These are phyloP conservation scores for Globisporangium nunn DNA, from an alignment of 352 stramenopile species.

Conservation along the genomic window DNA sequence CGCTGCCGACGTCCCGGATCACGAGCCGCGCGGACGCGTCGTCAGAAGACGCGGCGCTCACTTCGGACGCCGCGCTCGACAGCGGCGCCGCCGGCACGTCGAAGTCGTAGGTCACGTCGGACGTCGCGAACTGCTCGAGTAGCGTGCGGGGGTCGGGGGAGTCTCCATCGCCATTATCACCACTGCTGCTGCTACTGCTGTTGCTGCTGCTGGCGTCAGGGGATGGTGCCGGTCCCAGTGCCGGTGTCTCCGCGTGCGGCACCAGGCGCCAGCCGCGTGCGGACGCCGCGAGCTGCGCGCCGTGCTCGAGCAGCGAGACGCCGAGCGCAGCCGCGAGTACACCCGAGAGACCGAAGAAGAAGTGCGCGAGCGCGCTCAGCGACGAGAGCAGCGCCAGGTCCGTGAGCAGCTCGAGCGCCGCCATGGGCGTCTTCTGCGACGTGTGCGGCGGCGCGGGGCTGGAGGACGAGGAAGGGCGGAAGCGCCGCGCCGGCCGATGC, in stretches of 20 bases:
- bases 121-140: slow-evolving; percentile 6
- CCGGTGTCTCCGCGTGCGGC: neutral
- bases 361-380: slow-evolving; percentile 59
- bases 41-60: neutral
- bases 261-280: slow-evolving; percentile 3
- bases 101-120: neutral
- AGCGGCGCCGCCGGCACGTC: neutral
- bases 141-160: neutral
- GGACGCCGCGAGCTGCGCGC: slow-evolving; percentile 6
- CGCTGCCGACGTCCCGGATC: slow-evolving; percentile 35
- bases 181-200: neutral
- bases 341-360: slow-evolving; percentile 48
- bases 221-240: too few species aligned
- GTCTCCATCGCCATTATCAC: neutral
- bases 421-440: slow-evolving; percentile 1
- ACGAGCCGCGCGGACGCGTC: slow-evolving; percentile 18
- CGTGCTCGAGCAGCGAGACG: slow-evolving; percentile 34
- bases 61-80: neutral
- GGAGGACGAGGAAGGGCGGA: too few species aligned
- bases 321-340: slow-evolving; percentile 32
- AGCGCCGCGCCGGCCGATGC: too few species aligned
- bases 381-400: slow-evolving; percentile 53
- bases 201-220: neutral
- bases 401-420: slow-evolving; percentile 28
- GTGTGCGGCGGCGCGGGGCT: too few species aligned